phyloP scores from a whole-genome alignment of 306 rosid genomes.

The Morella rubra region DNA sequence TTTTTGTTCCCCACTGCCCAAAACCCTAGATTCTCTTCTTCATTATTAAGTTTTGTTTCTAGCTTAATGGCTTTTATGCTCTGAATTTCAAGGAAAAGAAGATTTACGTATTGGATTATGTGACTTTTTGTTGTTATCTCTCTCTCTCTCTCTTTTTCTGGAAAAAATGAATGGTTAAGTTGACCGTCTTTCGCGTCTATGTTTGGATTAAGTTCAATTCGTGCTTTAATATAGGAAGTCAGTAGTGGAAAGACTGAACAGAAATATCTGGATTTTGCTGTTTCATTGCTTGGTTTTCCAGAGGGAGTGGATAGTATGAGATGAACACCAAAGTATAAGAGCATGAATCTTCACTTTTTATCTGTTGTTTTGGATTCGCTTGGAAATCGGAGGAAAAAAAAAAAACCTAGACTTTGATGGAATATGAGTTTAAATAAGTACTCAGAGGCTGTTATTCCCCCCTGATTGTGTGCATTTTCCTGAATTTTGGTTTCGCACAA shows the following conservation, averaged over 20 bases:
- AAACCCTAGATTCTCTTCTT: constrained; percentile 54
- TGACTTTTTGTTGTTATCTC: not conserved
- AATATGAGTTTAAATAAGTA: not conserved
- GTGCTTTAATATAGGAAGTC: not conserved
- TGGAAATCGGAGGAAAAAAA: not conserved
- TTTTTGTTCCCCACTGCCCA: constrained; percentile 8
- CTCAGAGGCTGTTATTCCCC: not conserved
- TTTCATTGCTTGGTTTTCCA: not conserved
- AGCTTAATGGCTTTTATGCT: not conserved
- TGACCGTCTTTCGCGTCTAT: constrained; percentile 7
- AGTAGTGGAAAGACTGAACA: not conserved
- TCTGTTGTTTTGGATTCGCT: not conserved
- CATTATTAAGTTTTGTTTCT: not conserved
- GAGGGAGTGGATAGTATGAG: constrained; percentile 11
- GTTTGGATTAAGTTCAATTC: not conserved
- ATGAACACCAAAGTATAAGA: not conserved
- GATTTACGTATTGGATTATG: constrained; percentile 23
- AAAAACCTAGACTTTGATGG: not conserved
- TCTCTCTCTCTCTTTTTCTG: constrained; percentile 1
- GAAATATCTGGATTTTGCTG: constrained; percentile 7
- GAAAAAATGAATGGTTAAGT: not conserved
- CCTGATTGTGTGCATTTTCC: not conserved
- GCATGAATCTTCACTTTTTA: not conserved
- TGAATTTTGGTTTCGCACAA: not conserved
- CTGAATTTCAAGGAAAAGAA: not conserved